phyloP scores from a whole-genome alignment of 2,329 filamentous ascomycete species.

The Fusarium sp. region DNA sequence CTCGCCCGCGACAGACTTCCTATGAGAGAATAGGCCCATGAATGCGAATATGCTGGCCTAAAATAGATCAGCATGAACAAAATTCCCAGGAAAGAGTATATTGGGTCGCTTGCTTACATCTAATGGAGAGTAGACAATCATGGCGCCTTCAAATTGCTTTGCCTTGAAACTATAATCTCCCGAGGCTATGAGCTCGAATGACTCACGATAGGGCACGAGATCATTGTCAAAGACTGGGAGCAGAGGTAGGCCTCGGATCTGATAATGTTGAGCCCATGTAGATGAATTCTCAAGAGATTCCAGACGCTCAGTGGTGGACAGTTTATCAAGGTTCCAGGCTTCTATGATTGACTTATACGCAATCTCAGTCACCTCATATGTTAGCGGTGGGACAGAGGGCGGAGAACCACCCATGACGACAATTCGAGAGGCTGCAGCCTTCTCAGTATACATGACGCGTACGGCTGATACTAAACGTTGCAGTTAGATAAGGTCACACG shows the following conservation, averaged over 20 bases:
- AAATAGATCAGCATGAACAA: too few relatives aligned
- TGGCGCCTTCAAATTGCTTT: background rate
- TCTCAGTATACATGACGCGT: background rate
- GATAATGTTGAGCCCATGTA: too few relatives aligned
- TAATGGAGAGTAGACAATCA: background rate
- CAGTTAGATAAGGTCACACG: too few relatives aligned
- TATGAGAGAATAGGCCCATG: background rate
- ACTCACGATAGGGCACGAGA: background rate
- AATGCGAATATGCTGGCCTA: background rate
- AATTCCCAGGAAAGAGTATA: too few relatives aligned
- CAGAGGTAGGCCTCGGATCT: too few relatives aligned
- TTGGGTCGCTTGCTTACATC: background rate
- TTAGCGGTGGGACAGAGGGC: background rate
- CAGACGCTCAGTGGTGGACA: background rate
- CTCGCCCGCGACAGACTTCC: background rate
- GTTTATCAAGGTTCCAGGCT: too few relatives aligned
- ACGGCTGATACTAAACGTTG: background rate
- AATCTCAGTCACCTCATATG: background rate
- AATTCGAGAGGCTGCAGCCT: background rate
- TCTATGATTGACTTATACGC: background rate
- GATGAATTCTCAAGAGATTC: background rate
- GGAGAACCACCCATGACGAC: constrained; percentile 3
- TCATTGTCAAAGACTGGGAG: background rate
- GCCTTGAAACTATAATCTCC: background rate
- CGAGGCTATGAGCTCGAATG: background rate